Evolutionary conservation across 2,329 filamentous ascomycete species (phyloP), one percentile per base, ranked within the genome.

Genomic region (Exophiala spinifera): DNA sequence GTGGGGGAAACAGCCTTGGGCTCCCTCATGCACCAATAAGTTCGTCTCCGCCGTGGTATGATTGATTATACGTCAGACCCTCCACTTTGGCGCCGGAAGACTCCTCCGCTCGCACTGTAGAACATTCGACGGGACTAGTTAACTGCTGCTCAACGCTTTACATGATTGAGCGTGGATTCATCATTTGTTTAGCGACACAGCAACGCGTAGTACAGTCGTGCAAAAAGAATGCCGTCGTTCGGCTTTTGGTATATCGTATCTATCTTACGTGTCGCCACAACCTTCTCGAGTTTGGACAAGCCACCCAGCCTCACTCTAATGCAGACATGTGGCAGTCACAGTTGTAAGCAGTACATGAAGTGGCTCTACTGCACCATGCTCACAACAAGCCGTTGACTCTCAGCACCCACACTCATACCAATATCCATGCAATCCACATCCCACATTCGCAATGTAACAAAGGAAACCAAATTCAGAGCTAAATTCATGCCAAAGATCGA

Each of bases 401-500:
- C 36, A 39, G 17, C 36, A 19, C 36, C n/a, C 36, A 11, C 36
- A 6, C 8, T 39, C 36, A n/a, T 5, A 39, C 15, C 36, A 39
- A n/a, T 39, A 39, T 39, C 17, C 36, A 39, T 39, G 36, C 13
- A 39, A n/a, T 39, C 36, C 36, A 19, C 17, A 15, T 19, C 36
- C 36, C 36, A 39, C 36, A 13, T 39, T 39, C 36, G 36, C 36
- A 15, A n/a, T 39, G 36, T 44, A 10, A 44, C 20, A 44, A 25
- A 44, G 23, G 42, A 44, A 44, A 44, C n/a, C 3, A 39, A 31
- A 23, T 13, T 44, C 42, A 25, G 20, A 23, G 28, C 23, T 17
- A 49, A 31, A 56, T 56, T 46, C 33, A 47, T 40, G 44, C 39
- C n/a, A 53, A 20, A 37, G 37, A 45, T 45, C 20, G 43, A 23